These are phyloP conservation scores for Emmonsia crescens DNA, from an alignment of 2,329 filamentous ascomycete genomes.

Conservation along the genomic window DNA sequence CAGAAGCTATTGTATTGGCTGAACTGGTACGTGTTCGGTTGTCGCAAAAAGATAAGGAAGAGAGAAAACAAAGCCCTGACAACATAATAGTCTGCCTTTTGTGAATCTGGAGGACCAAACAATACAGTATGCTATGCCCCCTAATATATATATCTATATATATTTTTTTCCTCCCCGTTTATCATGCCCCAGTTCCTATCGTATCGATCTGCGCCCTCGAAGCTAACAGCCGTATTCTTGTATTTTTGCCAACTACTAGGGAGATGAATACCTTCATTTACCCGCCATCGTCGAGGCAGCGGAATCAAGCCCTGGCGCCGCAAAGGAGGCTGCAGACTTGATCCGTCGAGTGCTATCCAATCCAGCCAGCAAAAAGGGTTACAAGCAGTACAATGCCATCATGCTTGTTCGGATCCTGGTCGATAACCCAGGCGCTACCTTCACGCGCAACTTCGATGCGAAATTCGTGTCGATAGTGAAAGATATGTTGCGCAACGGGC, in stretches of 20 bases:
- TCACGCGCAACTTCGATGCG: constrained; percentile 81
- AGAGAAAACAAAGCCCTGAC: neutral
- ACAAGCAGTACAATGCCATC: constrained; percentile 86
- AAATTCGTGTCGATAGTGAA: constrained; percentile 71
- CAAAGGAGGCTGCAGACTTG: constrained; percentile 65
- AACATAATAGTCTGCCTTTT: constrained; percentile 59
- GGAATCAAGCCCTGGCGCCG: constrained; percentile 81
- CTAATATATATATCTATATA: too few species aligned
- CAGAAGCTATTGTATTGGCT: constrained; percentile 29
- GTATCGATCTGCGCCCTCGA: neutral
- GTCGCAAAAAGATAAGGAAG: neutral
- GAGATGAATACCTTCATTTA: constrained; percentile 83
- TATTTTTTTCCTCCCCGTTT: neutral
- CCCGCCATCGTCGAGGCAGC: constrained; percentile 89
- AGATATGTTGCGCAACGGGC: constrained; percentile 58
- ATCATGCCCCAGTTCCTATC: constrained; percentile 6
- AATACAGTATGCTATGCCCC: constrained; percentile 25
- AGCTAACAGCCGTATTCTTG: neutral
- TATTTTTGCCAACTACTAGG: constrained; percentile 36
- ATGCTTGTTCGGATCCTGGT: constrained; percentile 89
- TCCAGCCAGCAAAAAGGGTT: constrained; percentile 53
- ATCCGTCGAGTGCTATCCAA: constrained; percentile 74
- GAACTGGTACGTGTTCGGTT: constrained; percentile 28
- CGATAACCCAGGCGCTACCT: constrained; percentile 82
- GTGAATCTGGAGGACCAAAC: constrained; percentile 55